Evolutionary conservation across 2,329 filamentous ascomycete genomes (phyloP).

Genomic region (Botrytis pseudocinerea): DNA sequence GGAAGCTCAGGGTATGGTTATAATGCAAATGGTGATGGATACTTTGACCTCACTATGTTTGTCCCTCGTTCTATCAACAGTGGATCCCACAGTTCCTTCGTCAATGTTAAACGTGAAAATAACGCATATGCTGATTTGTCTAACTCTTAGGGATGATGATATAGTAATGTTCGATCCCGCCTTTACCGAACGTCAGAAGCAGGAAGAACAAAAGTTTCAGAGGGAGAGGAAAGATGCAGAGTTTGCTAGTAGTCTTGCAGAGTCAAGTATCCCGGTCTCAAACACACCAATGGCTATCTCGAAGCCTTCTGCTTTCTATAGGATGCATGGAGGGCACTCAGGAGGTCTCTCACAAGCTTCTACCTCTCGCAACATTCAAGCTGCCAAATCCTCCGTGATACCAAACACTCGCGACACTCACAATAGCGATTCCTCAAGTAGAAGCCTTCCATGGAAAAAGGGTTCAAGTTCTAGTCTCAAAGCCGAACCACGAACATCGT

Average conservation of each 20-base stretch:
- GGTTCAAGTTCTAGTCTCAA: neutral
- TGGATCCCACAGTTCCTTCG: conserved; percentile 2
- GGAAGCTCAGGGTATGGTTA: conserved; percentile 38
- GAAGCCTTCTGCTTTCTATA: conserved; percentile 36
- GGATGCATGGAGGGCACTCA: conserved; percentile 33
- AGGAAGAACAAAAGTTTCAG: conserved; percentile 44
- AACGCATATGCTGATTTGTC: conserved; percentile 20
- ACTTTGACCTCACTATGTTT: conserved; percentile 34
- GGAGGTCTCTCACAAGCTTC: conserved; percentile 25
- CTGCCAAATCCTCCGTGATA: neutral
- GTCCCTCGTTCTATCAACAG: conserved; percentile 27
- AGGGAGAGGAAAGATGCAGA: conserved; percentile 43
- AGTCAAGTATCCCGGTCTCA: conserved; percentile 15
- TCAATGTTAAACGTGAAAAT: neutral
- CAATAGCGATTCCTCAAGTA: neutral
- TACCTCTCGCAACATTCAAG: conserved; percentile 16
- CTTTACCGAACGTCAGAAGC: conserved; percentile 35
- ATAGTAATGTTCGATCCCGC: conserved; percentile 24
- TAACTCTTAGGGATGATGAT: conserved; percentile 34
- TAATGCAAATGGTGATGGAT: conserved; percentile 30
- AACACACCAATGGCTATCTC: conserved; percentile 16
- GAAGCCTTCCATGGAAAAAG: conserved; percentile 9
- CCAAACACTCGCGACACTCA: neutral
- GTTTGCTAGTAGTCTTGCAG: conserved; percentile 37
- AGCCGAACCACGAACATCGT: neutral